Conservation (phyloP, 1,284 basidiomycete species). For the Salmacisia buchloeana region DNA sequence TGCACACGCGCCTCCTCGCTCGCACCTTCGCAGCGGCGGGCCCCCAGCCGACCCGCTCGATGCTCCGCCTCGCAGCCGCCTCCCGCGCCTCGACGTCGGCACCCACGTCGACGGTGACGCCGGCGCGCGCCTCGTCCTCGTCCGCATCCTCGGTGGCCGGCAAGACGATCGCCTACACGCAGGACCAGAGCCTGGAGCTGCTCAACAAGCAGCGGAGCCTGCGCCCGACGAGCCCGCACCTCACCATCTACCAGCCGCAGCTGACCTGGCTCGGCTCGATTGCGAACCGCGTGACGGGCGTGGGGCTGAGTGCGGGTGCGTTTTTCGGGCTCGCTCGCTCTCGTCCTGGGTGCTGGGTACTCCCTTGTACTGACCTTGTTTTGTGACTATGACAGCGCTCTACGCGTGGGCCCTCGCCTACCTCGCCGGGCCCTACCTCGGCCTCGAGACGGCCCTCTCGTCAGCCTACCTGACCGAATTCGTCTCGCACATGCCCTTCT, state of each 20-base stretch:
- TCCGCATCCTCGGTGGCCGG: background rate
- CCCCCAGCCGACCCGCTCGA: background rate
- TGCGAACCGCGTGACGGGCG: slow-evolving; percentile 76
- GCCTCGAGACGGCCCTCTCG: slow-evolving; percentile 59
- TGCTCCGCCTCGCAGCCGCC: background rate
- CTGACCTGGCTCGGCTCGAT: slow-evolving; percentile 80
- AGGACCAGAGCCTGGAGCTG: slow-evolving; percentile 60
- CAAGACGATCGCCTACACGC: slow-evolving; percentile 43
- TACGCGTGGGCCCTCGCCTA: slow-evolving; percentile 86
- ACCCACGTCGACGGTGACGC: background rate
- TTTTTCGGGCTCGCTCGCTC: no score
- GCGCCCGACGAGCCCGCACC: slow-evolving; percentile 84
- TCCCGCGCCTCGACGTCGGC: background rate
- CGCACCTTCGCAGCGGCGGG: background rate
- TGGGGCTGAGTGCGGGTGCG: slow-evolving; percentile 57
- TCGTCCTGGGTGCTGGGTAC: no score
- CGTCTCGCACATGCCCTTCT: slow-evolving; percentile 56
- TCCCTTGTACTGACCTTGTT: background rate
- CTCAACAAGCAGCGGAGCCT: slow-evolving; percentile 78
- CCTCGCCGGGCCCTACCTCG: slow-evolving; percentile 69
- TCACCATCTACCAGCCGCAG: slow-evolving; percentile 94
- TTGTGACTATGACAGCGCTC: slow-evolving; percentile 52
- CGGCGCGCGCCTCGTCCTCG: background rate
- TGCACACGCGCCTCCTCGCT: slow-evolving; percentile 1
- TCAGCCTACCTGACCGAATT: slow-evolving; percentile 71